Base-by-base conservation (phyloP, 768 basidiomycete genomes). In the Pisolithus orientalis region DNA sequence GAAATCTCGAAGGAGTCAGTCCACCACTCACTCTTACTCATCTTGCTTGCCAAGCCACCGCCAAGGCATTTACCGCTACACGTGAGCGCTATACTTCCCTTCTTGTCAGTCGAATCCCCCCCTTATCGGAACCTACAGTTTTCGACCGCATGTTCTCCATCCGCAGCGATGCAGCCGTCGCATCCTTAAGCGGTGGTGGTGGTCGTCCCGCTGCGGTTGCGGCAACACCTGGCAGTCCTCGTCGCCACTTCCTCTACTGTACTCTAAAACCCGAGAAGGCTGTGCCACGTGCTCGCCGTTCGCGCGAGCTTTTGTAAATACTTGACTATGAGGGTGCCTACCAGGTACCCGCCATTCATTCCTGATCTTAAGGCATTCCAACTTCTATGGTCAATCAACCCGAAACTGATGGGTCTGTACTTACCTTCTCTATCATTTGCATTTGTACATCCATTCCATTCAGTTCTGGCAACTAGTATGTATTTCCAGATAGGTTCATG, bases 131-230 rank as follows among this genome's bases (percentile, higher is more conserved):
- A 42, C 10, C 17, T 21, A 9, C 57, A 93, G 90, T 91, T 11
- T 94, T 92, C 62, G 90, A 92, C 66, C 73, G 90, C 28, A 90
- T 92, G 91, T 93, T 92, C 64, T 89, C 85, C 5, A 74, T 91
- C 8, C 84, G 90, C 28, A 81, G 82, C 52, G 87, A 85, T 4
- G 78, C 84, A 0, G 82, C 89, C 47, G 72, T 79, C 1, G 62
- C 56, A 1, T 78, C 80, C 3, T 80, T 86, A 16, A 61, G 84
- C 5, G 53, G 17, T 3, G 42, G 53, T 4, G 78, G 80, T 2
- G 77, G 78, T 10, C 80, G 87, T 6, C 83, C 83, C 14, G 77
- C 84, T 21, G 83, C 80, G 1, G 83, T 80, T 6, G 78, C 83
- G 7, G 84, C 82, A 10, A 78, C 80, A 5, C 82, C 78, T 3